Evolutionary conservation across 176 grass and related monocot species (phyloP).

Genomic region (Raddia guianensis): DNA sequence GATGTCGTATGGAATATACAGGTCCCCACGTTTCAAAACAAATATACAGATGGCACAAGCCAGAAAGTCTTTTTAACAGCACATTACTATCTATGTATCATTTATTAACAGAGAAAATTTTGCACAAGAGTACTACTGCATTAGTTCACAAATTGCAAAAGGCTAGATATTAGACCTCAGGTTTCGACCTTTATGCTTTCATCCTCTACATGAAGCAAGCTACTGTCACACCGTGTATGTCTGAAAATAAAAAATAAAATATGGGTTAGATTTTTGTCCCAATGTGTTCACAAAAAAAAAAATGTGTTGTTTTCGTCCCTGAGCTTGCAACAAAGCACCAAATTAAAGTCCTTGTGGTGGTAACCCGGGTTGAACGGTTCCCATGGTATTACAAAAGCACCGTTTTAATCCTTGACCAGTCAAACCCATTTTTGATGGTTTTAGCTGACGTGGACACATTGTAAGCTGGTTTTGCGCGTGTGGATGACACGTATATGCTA

Average conservation of each 20-base stretch:
- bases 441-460: too few species aligned
- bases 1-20: conserved; percentile 1
- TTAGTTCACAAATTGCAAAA: conserved; percentile 13
- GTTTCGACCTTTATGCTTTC: conserved; percentile 8
- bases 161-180: conserved; percentile 24
- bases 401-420: too few species aligned
- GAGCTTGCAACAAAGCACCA: too few species aligned
- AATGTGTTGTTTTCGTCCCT: too few species aligned
- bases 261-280: conserved; percentile 6
- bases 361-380: too few species aligned
- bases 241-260: conserved; percentile 31
- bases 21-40: conserved; percentile 25
- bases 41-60: conserved; percentile 34
- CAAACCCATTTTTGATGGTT: too few species aligned
- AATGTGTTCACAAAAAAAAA: conserved; percentile 7
- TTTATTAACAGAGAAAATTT: conserved; percentile 12
- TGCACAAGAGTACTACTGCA: neutral
- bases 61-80: conserved; percentile 14
- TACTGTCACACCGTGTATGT: conserved; percentile 23
- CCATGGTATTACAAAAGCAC: too few species aligned
- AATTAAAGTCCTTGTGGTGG: too few species aligned
- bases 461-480: too few species aligned
- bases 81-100: conserved; percentile 37
- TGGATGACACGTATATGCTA: too few species aligned
- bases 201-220: conserved; percentile 26